phyloP scores from a whole-genome alignment of 2,329 filamentous ascomycete genomes.

The Aspergillus pseudonomiae region DNA sequence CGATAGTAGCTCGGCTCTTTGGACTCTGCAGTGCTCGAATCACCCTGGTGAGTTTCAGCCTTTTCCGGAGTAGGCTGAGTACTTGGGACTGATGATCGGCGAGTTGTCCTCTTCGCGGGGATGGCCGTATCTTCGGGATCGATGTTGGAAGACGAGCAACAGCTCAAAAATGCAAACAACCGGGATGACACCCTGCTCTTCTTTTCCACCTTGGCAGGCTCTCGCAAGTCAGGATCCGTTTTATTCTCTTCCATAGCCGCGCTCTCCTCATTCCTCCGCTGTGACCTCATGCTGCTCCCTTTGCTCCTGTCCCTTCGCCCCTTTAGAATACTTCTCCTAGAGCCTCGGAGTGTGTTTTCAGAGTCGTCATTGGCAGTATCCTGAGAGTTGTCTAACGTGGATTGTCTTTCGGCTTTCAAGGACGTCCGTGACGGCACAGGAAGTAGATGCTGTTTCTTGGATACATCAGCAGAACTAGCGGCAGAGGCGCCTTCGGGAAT shows the following conservation, averaged over 20 bases:
- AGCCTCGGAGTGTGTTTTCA: conserved; percentile 65
- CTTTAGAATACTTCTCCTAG: conserved; percentile 67
- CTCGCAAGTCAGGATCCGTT: conserved; percentile 34
- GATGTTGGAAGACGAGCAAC: conserved; percentile 51
- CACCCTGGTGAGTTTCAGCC: conserved; percentile 38
- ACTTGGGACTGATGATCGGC: conserved; percentile 40
- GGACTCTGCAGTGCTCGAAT: conserved; percentile 45
- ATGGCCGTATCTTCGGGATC: conserved; percentile 48
- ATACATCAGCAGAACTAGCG: conserved; percentile 23
- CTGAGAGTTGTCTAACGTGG: conserved; percentile 35
- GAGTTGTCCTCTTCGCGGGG: conserved; percentile 51
- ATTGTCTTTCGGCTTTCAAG: conserved; percentile 40
- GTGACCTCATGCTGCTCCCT: conserved; percentile 58
- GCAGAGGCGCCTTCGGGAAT: conserved; percentile 19
- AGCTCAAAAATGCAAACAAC: conserved; percentile 51
- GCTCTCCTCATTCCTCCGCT: conserved; percentile 38
- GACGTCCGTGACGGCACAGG: conserved; percentile 44
- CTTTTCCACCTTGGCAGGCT: conserved; percentile 38
- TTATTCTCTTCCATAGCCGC: conserved; percentile 38
- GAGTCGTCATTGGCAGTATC: conserved; percentile 38
- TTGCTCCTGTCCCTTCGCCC: conserved; percentile 68
- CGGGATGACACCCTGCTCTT: conserved; percentile 46
- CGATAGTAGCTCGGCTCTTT: conserved; percentile 38
- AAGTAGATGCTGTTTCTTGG: conserved; percentile 43
- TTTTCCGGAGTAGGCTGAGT: conserved; percentile 45